Evolutionary conservation across 2,329 filamentous ascomycete genomes (phyloP).

Genomic region (Zymoseptoria tritici): DNA sequence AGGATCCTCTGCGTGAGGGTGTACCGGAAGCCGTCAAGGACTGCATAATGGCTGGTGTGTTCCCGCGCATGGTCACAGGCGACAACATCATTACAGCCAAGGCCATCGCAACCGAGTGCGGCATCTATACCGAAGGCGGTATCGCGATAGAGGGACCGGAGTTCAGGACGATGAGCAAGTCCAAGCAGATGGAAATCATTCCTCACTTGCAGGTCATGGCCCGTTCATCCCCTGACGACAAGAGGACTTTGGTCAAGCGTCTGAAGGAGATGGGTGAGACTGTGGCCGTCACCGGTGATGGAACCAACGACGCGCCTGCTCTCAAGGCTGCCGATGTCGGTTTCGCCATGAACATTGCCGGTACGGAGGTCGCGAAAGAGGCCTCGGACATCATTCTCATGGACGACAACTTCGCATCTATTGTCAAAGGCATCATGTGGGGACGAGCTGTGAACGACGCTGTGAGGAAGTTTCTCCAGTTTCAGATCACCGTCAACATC

Average conservation of each 20-base stretch:
- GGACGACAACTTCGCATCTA: slow-evolving; percentile 57
- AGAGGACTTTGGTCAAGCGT: slow-evolving; percentile 56
- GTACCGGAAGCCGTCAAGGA: slow-evolving; percentile 60
- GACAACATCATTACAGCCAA: slow-evolving; percentile 66
- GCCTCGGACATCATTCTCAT: slow-evolving; percentile 55
- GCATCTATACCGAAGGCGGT: slow-evolving; percentile 47
- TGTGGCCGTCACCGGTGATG: slow-evolving; percentile 60
- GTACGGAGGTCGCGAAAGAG: slow-evolving; percentile 58
- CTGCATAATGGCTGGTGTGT: slow-evolving; percentile 61
- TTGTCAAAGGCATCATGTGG: slow-evolving; percentile 57
- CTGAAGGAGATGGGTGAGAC: slow-evolving; percentile 59
- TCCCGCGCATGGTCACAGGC: slow-evolving; percentile 67
- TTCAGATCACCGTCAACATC: slow-evolving; percentile 82
- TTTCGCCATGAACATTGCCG: slow-evolving; percentile 61
- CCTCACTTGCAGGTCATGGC: slow-evolving; percentile 61
- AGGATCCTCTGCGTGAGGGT: slow-evolving; percentile 63
- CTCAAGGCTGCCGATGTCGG: slow-evolving; percentile 60
- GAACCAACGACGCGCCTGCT: slow-evolving; percentile 59
- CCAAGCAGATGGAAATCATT: slow-evolving; percentile 47
- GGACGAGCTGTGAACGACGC: slow-evolving; percentile 52
- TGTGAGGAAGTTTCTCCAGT: slow-evolving; percentile 53
- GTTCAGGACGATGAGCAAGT: slow-evolving; percentile 37
- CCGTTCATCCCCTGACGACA: slow-evolving; percentile 63
- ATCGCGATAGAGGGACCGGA: slow-evolving; percentile 40
- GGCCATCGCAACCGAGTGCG: slow-evolving; percentile 67